A percentile compares a stretch with the other conserved stretches of the same genome.
Evolutionary conservation across 1,139 yeast genomes (phyloP).

Genomic region (Kodamaea derodonti): DNA sequence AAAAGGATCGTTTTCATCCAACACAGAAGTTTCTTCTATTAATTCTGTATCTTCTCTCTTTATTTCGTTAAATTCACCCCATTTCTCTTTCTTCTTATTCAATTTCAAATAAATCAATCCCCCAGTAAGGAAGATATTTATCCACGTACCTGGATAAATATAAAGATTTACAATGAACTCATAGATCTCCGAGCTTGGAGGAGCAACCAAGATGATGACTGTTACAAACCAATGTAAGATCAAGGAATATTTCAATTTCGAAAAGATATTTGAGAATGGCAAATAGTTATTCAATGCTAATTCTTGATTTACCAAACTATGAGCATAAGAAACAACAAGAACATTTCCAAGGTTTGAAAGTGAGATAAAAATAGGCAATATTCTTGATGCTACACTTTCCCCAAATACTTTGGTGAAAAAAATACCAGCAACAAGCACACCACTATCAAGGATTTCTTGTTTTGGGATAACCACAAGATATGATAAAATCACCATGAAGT

Average conservation of each 20-base stretch:
- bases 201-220: conserved; percentile 39
- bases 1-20: not conserved
- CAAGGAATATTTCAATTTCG: conserved; percentile 45
- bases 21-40: conserved; percentile 4
- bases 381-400: conserved; percentile 51
- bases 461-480: conserved; percentile 76
- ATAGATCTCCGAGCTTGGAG: conserved; percentile 46
- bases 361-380: conserved; percentile 71
- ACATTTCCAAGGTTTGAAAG: conserved; percentile 77
- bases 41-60: conserved; percentile 6
- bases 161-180: conserved; percentile 48
- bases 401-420: conserved; percentile 77
- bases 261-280: conserved; percentile 60
- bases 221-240: conserved; percentile 47
- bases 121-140: conserved; percentile 36
- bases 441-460: conserved; percentile 55
- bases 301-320: conserved; percentile 73
- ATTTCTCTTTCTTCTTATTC: conserved; percentile 25
- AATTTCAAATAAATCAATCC: conserved; percentile 41
- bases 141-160: conserved; percentile 53
- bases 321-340: conserved; percentile 72
- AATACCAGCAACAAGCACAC: conserved; percentile 69
- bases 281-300: conserved; percentile 68
- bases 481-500: conserved; percentile 66
- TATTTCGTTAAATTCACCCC: conserved; percentile 26